phyloP scores from a whole-genome alignment of 2,329 filamentous ascomycete genomes.

The Cytospora schulzeri region DNA sequence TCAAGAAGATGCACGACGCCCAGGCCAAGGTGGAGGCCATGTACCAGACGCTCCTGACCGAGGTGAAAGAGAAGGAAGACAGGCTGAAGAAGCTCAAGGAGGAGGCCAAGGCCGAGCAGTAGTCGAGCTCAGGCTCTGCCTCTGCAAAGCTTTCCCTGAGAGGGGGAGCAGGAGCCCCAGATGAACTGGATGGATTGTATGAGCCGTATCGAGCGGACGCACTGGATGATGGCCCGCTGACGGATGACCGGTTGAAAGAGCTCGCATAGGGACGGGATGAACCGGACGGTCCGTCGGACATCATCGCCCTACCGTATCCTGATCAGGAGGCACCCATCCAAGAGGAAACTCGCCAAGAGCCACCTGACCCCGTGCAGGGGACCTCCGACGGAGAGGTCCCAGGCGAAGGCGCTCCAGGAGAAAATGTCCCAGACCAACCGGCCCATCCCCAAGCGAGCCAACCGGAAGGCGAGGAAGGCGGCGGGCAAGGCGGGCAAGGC shows the following conservation, averaged over 20 bases:
- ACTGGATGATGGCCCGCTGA: neutral
- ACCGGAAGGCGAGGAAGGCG: neutral
- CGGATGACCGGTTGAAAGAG: too few species aligned
- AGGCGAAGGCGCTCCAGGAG: too few species aligned
- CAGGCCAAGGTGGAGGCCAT: constrained; percentile 65
- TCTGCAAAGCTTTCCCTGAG: neutral
- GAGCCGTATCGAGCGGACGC: too few species aligned
- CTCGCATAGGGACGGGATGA: neutral
- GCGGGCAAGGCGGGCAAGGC: neutral
- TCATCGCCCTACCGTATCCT: neutral
- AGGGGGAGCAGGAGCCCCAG: neutral
- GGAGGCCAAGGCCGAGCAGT: constrained; percentile 43
- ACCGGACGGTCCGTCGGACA: neutral
- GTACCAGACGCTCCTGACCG: constrained; percentile 58
- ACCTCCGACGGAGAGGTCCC: too few species aligned
- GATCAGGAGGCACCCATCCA: neutral
- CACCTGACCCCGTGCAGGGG: neutral
- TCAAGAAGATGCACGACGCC: constrained; percentile 64
- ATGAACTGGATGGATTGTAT: too few species aligned
- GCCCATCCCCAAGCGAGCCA: neutral
- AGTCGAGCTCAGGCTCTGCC: constrained; percentile 9
- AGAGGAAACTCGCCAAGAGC: neutral
- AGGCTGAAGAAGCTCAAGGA: constrained; percentile 61
- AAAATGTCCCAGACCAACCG: too few species aligned
- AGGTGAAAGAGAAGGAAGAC: constrained; percentile 67